Evolutionary conservation across 495 filamentous ascomycete genomes (phyloP).

Genomic region (Pyrenopolyporus hunteri): DNA sequence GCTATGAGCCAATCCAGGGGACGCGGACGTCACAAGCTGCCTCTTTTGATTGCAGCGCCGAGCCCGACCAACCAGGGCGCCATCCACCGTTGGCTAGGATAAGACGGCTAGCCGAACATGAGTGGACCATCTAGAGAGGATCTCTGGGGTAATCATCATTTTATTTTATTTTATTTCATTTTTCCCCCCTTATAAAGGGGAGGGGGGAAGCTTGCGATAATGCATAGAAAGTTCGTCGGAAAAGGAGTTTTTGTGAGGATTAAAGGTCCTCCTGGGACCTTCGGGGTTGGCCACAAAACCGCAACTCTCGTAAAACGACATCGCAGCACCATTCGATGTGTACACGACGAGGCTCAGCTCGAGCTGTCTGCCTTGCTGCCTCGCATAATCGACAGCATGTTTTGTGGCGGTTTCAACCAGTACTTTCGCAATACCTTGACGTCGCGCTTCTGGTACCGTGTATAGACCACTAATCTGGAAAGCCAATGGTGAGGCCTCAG

Average conservation of each 20-base stretch:
- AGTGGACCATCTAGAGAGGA: constrained; percentile 22
- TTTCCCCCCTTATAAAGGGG: constrained; percentile 5
- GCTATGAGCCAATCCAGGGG: constrained; percentile 22
- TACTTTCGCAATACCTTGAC: constrained; percentile 49
- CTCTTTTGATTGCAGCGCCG: constrained; percentile 34
- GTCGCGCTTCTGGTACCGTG: constrained; percentile 50
- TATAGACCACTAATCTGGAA: constrained; percentile 55
- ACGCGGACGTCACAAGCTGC: constrained; percentile 41
- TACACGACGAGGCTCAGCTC: constrained; percentile 49
- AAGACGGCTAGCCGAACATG: constrained; percentile 10
- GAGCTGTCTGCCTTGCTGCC: constrained; percentile 22
- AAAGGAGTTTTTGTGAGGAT: constrained; percentile 24
- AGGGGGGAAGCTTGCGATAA: constrained; percentile 10
- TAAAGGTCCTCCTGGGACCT: constrained; percentile 29
- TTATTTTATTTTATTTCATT: constrained; percentile 13
- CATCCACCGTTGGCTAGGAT: constrained; percentile 28
- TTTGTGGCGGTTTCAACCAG: constrained; percentile 48
- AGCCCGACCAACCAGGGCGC: constrained; percentile 11
- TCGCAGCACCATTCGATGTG: constrained; percentile 46
- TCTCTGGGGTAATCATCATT: constrained; percentile 38
- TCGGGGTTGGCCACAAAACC: constrained; percentile 51
- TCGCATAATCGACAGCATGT: constrained; percentile 39
- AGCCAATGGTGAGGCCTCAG: constrained; percentile 19
- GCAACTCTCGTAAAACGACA: constrained; percentile 51
- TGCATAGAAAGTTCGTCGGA: constrained; percentile 31